Evolutionary conservation across 768 basidiomycete species (phyloP).

Genomic region (Guyanaporus albipodus): DNA sequence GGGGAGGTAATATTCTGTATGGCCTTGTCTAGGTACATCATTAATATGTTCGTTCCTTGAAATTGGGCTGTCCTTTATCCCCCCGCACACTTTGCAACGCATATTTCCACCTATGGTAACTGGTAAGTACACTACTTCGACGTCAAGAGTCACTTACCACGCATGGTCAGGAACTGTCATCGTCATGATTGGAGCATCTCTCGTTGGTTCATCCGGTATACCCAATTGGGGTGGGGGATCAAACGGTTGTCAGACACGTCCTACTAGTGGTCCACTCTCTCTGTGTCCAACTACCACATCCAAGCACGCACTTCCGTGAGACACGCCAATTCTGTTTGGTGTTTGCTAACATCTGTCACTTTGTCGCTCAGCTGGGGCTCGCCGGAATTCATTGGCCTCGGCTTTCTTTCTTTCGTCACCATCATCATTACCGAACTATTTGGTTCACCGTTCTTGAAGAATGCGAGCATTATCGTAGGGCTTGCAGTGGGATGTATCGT

Average conservation of each 20-base stretch:
- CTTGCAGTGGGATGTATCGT: constrained; percentile 78
- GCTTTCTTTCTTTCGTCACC: constrained; percentile 74
- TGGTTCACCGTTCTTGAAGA: constrained; percentile 82
- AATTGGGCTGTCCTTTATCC: constrained; percentile 75
- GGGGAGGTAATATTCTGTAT: background rate
- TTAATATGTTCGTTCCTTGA: constrained; percentile 77
- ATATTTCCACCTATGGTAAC: constrained; percentile 83
- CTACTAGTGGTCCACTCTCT: constrained; percentile 59
- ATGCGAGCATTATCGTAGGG: constrained; percentile 72
- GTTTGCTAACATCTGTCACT: background rate
- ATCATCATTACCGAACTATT: constrained; percentile 81
- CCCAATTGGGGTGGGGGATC: constrained; percentile 84
- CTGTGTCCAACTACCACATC: constrained; percentile 71
- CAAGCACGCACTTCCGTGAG: constrained; percentile 62
- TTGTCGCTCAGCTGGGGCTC: constrained; percentile 61
- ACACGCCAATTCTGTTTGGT: background rate
- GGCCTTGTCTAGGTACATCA: constrained; percentile 52
- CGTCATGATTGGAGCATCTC: constrained; percentile 73
- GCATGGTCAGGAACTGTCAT: constrained; percentile 60
- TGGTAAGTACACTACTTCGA: constrained; percentile 31
- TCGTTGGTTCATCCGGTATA: constrained; percentile 71
- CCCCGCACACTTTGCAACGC: constrained; percentile 54
- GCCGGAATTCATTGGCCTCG: constrained; percentile 80
- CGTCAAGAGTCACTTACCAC: background rate
- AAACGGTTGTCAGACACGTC: constrained; percentile 62